A percentile compares a stretch with the other conserved stretches of the same genome.
Evolutionary conservation across 2,329 filamentous ascomycete genomes (phyloP).

Genomic region (Sporothrix dimorphospora): DNA sequence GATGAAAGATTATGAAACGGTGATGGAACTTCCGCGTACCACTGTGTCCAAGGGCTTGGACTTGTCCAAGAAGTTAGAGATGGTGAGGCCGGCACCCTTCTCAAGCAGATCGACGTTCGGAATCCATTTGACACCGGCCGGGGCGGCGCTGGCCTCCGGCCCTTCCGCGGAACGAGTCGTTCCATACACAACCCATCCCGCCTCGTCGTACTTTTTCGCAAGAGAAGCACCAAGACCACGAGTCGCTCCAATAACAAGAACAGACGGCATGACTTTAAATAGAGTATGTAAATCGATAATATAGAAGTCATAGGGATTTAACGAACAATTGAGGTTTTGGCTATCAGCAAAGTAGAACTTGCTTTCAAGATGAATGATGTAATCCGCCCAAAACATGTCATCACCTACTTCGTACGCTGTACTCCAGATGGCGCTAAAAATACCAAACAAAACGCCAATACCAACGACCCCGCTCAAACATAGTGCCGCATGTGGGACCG

Average conservation of each 20-base stretch:
- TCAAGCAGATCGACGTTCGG: not conserved
- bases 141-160: not conserved
- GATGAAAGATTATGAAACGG: not conserved
- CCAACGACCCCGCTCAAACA: too few species aligned
- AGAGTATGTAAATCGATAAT: too few species aligned
- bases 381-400: too few species aligned
- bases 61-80: not conserved
- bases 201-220: constrained; percentile 6
- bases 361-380: too few species aligned
- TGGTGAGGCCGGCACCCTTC: not conserved
- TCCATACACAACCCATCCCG: constrained; percentile 5
- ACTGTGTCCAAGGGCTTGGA: not conserved
- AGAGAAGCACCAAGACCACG: constrained; percentile 16
- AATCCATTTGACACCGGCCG: constrained; percentile 1
- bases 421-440: too few species aligned
- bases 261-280: constrained; percentile 13
- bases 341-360: too few species aligned
- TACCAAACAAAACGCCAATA: too few species aligned
- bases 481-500: too few species aligned
- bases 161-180: constrained; percentile 10
- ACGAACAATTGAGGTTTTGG: too few species aligned
- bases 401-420: too few species aligned
- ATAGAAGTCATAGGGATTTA: too few species aligned
- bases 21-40: not conserved
- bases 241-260: constrained; percentile 15